Evolutionary conservation across 2,329 filamentous ascomycete genomes (phyloP), one percentile per base, ranked within the genome.

Genomic region (Dothideomycetidae sp.): DNA sequence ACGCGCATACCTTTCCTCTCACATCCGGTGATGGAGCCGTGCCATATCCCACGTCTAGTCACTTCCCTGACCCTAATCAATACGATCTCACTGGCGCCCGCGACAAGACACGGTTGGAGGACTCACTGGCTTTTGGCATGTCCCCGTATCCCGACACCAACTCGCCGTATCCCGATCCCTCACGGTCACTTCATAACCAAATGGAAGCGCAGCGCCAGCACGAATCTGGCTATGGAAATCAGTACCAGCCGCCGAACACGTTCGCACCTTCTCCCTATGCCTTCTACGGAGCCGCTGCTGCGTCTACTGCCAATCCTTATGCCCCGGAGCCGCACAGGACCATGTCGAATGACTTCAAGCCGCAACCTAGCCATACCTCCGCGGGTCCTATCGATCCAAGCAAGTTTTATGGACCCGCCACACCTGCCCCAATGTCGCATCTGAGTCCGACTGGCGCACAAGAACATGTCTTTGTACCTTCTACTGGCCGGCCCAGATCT

Each of bases 11-110:
- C 3, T 31, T 38, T 13, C 36, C 36, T 32, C 21, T 26, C 21
- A 14, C 36, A 19, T 29, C 29, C 14, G 36, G 36, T n/a, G 29
- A 30, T 11, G 36, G 31, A 3, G 29, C 36, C 11, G 31, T 32
- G n/a, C 36, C 36, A 9, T 7, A 7, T n/a, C n/a, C 21, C n/a
- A 32, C 36, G 2, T 38, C 36, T 11, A 38, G 36, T 14, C 21
- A 32, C 13, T 38, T 38, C n/a, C 36, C 36, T 5, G 36, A 38
- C 13, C 36, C 36, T 5, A 21, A 38, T 11, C 36, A 38, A 15
- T 38, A 31, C 12, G 36, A 38, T 21, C 31, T 38, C 17, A 38
- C 36, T 26, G 36, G 36, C 26, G 36, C 36, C 14, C 26, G 36
- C 26, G 29, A 17, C 5, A 14, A 18, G 10, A 29, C 13, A 10